phyloP scores from a whole-genome alignment of 257 asterid species.

The Solanum etuberosum region DNA sequence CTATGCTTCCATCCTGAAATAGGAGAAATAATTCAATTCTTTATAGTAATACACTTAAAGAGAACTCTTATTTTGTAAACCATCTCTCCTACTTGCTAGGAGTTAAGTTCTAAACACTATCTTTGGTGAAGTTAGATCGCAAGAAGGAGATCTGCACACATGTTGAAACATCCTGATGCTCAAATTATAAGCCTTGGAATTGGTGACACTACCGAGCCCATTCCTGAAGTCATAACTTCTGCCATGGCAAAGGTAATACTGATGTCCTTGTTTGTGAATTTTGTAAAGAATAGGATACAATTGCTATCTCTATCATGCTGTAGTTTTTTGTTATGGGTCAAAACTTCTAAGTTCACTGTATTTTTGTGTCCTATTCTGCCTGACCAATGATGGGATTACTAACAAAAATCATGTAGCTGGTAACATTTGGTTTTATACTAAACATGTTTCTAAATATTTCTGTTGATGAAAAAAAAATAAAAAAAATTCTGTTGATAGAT shows the following conservation, averaged over 20 bases:
- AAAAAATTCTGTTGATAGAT: neutral
- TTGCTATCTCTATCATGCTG: neutral
- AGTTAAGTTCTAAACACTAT: neutral
- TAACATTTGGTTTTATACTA: neutral
- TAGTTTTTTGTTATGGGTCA: neutral
- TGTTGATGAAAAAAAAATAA: neutral
- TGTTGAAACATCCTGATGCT: constrained; percentile 72
- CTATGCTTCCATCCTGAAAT: neutral
- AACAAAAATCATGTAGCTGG: neutral
- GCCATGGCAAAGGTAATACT: constrained; percentile 81
- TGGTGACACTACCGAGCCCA: constrained; percentile 97
- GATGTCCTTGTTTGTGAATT: neutral
- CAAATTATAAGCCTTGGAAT: constrained; percentile 92
- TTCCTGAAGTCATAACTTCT: constrained; percentile 79
- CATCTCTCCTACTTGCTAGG: neutral
- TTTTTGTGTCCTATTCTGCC: neutral
- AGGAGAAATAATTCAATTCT: neutral
- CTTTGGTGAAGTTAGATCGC: constrained; percentile 46
- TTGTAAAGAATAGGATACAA: neutral
- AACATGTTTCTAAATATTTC: neutral
- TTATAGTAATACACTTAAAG: neutral
- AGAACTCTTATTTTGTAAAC: neutral
- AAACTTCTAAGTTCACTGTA: neutral
- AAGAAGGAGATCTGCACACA: constrained; percentile 70
- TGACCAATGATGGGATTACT: neutral